Base-by-base conservation (phyloP, 306 rosid genomes). In the Cercis canadensis region DNA sequence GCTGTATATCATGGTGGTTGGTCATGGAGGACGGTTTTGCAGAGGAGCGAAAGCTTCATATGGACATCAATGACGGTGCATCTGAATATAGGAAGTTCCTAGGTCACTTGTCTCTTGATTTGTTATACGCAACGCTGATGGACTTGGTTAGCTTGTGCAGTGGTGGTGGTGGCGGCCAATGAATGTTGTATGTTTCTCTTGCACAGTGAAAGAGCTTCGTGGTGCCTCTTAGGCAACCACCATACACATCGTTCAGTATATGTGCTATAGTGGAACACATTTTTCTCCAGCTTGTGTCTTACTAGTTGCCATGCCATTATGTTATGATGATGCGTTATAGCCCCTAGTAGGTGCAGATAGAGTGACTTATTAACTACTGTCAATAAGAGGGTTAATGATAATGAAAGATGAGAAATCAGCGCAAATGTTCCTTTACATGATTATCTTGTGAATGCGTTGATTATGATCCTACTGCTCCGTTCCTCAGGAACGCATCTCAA, bases 1-100 rank as follows among this genome's bases (percentile, higher is more conserved):
- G 96, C 13, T 87, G 94, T 75, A 89, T 94, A 73, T 90, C 96
- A 6, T 94, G 97, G 98, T 90, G 88, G 92, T 76, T 94, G 81
- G 86, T 90, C 31, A 84, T 94, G 85, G 96, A 89, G 49, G 86
- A 87, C 52, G 78, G 87, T 64, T 79, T 87, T 32, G 67, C 82
- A 11, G 97, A 89, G 81, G 94, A 87, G 77, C 74, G 73, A 62
- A 89, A 90, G 65, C 86, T 89, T 80, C 82, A 65, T 11, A 53
- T 81, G 51, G 92, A 84, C 72, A 44, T 68, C 44, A 70, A 69
- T 0, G 79, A 86, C 67, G 88, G 87, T 53, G 78, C 84, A 21
- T 86, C 96, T 41, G 96, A 93, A 68, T 85, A 79, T 62, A 86
- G 86, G 82, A 84, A 83, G 81, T 84, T 86, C 66, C 65, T 90